Evolutionary conservation across 1,139 yeast genomes (phyloP).

Genomic region (Citeromyces siamensis): DNA sequence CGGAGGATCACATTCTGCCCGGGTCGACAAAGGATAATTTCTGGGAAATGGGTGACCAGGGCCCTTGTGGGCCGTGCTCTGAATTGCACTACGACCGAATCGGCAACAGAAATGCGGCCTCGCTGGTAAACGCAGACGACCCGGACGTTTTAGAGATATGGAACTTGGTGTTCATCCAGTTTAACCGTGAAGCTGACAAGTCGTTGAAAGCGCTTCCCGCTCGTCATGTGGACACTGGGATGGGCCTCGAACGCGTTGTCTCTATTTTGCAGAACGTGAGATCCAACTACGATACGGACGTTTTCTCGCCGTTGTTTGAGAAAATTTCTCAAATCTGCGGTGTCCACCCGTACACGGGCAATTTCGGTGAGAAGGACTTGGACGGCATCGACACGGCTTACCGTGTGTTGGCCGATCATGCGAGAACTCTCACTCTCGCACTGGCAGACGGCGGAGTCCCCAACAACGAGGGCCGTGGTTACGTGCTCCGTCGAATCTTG

Average conservation of each 20-base stretch:
- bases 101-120: constrained; percentile 93
- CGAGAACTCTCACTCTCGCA: constrained; percentile 92
- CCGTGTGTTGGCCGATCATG: constrained; percentile 97
- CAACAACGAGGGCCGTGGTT: constrained; percentile 98
- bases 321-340: constrained; percentile 89
- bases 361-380: constrained; percentile 80
- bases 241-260: constrained; percentile 97
- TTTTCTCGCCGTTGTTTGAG: constrained; percentile 76
- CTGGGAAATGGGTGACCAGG: constrained; percentile 99
- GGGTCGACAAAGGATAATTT: constrained; percentile 87
- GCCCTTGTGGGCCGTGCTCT: constrained; percentile 99
- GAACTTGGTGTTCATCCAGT: constrained; percentile 96
- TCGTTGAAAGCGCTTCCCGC: constrained; percentile 76
- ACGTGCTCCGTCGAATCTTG: constrained; percentile 88
- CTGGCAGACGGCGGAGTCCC: constrained; percentile 99
- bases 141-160: constrained; percentile 96
- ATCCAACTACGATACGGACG: constrained; percentile 96
- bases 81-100: constrained; percentile 96
- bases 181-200: constrained; percentile 87
- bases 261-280: constrained; percentile 82
- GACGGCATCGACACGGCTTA: constrained; percentile 98
- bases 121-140: constrained; percentile 87
- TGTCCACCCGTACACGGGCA: constrained; percentile 82
- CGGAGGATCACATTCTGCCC: constrained; percentile 85
- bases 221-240: constrained; percentile 93